These are phyloP conservation scores for Beta corolliflora DNA, from an alignment of 179 eudicot genomes.

Conservation along the genomic window DNA sequence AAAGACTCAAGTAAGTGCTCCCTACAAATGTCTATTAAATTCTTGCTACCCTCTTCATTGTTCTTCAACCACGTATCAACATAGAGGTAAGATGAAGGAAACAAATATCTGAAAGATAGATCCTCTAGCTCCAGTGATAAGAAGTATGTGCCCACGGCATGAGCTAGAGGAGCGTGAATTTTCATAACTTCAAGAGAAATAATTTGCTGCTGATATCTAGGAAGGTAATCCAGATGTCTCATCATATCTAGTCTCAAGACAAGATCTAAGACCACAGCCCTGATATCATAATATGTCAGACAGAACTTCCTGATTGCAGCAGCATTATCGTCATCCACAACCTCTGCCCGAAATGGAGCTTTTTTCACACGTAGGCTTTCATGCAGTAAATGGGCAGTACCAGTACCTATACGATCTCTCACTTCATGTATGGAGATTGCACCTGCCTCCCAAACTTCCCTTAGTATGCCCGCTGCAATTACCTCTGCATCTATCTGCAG, in stretches of 20 bases:
- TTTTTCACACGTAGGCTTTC: conserved; percentile 82
- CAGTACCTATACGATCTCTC: conserved; percentile 61
- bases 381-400: conserved; percentile 83
- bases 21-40: conserved; percentile 61
- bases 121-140: conserved; percentile 85
- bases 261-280: conserved; percentile 83
- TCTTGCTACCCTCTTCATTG: conserved; percentile 69
- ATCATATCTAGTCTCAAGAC: conserved; percentile 76
- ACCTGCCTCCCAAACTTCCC: conserved; percentile 85
- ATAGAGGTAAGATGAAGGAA: conserved; percentile 88
- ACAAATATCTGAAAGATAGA: conserved; percentile 79
- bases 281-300: conserved; percentile 82
- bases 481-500: conserved; percentile 97
- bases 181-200: conserved; percentile 82
- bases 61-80: conserved; percentile 86
- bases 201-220: conserved; percentile 77
- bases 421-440: conserved; percentile 62
- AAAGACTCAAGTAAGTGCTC: conserved; percentile 58
- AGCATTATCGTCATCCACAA: conserved; percentile 72
- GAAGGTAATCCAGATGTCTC: conserved; percentile 81
- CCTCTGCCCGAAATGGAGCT: conserved; percentile 60
- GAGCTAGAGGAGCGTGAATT: conserved; percentile 91
- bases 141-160: conserved; percentile 69
- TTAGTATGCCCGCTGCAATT: conserved; percentile 84
- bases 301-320: conserved; percentile 81